Base-by-base conservation (phyloP, 1,284 basidiomycete genomes). In the Fomitopsis palustris region DNA sequence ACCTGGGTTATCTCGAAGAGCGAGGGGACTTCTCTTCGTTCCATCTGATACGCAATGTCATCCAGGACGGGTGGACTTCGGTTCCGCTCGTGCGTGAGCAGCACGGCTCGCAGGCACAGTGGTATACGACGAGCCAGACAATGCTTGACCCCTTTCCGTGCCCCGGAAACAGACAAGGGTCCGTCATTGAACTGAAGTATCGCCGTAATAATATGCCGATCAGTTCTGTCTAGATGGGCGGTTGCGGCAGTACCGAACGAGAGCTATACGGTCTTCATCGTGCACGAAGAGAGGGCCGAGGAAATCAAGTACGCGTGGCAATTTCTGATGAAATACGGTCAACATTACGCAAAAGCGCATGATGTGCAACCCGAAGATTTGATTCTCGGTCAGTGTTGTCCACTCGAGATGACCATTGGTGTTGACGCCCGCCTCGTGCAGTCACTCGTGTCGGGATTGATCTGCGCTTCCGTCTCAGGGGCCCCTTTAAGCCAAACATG, bases 1-100 rank as follows among this genome's bases (percentile, higher is more conserved):
- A 83, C 59, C 64, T 80, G 21, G 81, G 81, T 9, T 82, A 79
- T 57, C 66, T 82, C 37, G 74, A 75, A 0, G 57, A 62, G 1
- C 73, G 70, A 12, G 69, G 68, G 29, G 68, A 68, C 35, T 78
- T 77, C 62, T 59, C 68, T 8, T 67, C 73, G 1, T 82, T 82
- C 61, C 70, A 78, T 33, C 63, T 69, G 29, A 62, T 83, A 31
- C 67, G 75, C 21, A 82, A 82, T 60, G 62, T 82, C 4, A 43
- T 77, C 3, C 64, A 72, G 2, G 71, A 75, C 0, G 63, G 59
- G 14, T 21, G 31, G 4, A 49, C 55, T 6, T 42, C 38, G 7
- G 42, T 68, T 45, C 57, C 64, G 8, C 29, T 67, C 3, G 53
- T 59, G 6, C 45, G 58, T 12, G 56, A 62, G 17, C 62, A 66